phyloP scores from a whole-genome alignment of 306 rosid species.

The Sechiopsis laciniata region DNA sequence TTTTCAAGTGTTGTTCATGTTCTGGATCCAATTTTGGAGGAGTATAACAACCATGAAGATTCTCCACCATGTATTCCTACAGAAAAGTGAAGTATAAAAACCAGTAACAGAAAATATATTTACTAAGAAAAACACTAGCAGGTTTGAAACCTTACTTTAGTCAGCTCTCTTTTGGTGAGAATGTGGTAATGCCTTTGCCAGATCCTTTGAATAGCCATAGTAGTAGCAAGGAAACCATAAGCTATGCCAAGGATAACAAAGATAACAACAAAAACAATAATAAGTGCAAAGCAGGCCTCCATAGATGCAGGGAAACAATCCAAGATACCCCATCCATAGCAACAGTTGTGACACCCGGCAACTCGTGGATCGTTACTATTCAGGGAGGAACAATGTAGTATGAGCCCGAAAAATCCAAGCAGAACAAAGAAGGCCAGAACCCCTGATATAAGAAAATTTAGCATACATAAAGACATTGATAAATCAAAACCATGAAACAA shows the following conservation, averaged over 20 bases:
- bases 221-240: constrained; percentile 90
- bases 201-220: constrained; percentile 97
- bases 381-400: constrained; percentile 87
- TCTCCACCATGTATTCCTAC: constrained; percentile 93
- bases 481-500: constrained; percentile 6
- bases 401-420: constrained; percentile 90
- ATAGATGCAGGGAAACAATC: constrained; percentile 99
- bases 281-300: constrained; percentile 97
- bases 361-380: constrained; percentile 80
- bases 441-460: constrained; percentile 39
- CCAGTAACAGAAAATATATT: neutral
- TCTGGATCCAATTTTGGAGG: constrained; percentile 87
- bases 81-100: constrained; percentile 2
- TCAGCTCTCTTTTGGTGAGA: constrained; percentile 95
- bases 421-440: constrained; percentile 92
- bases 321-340: constrained; percentile 98
- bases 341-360: constrained; percentile 99
- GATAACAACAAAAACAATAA: constrained; percentile 82
- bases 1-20: constrained; percentile 82
- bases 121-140: neutral
- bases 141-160: constrained; percentile 46
- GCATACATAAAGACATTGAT: neutral
- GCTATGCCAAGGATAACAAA: constrained; percentile 98
- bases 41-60: constrained; percentile 64
- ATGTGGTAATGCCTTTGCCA: constrained; percentile 99